Evolutionary conservation across 1,284 basidiomycete genomes (phyloP).

Genomic region (Psilocybe mexicana): DNA sequence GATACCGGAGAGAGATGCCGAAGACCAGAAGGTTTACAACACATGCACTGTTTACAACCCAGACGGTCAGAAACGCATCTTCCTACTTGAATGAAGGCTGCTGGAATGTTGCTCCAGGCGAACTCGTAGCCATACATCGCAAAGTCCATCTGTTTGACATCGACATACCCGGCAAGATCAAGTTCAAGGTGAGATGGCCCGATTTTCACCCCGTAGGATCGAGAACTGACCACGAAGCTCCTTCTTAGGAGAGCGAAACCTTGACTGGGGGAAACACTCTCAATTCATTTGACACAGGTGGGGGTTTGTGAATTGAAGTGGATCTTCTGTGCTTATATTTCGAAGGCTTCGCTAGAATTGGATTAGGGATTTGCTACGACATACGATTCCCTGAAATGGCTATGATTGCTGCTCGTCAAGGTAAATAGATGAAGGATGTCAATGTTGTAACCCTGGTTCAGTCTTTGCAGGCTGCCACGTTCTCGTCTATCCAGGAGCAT

Average conservation of each 20-base stretch:
- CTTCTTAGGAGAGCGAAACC: conserved; percentile 85
- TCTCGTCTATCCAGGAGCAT: conserved; percentile 90
- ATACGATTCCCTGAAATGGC: conserved; percentile 95
- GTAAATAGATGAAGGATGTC: conserved; percentile 34
- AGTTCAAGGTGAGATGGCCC: conserved; percentile 74
- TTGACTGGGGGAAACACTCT: conserved; percentile 78
- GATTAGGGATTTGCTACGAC: conserved; percentile 91
- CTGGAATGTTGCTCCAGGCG: conserved; percentile 48
- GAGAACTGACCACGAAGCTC: neutral
- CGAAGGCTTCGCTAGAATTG: conserved; percentile 85
- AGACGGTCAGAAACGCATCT: conserved; percentile 51
- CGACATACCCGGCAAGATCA: conserved; percentile 95
- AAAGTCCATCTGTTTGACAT: conserved; percentile 99
- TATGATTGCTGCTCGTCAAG: conserved; percentile 87
- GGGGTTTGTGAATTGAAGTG: conserved; percentile 6
- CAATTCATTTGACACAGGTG: conserved; percentile 90
- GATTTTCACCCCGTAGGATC: neutral
- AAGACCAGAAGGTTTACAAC: conserved; percentile 82
- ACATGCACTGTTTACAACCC: conserved; percentile 91
- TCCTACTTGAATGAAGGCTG: neutral
- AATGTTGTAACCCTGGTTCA: conserved; percentile 8
- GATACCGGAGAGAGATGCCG: conserved; percentile 79
- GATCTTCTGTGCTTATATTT: neutral
- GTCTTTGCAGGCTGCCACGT: conserved; percentile 72
- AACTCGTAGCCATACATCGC: conserved; percentile 86